These are phyloP conservation scores for Daldinia caldariorum DNA, from an alignment of 495 filamentous ascomycete genomes.

Conservation along the genomic window DNA sequence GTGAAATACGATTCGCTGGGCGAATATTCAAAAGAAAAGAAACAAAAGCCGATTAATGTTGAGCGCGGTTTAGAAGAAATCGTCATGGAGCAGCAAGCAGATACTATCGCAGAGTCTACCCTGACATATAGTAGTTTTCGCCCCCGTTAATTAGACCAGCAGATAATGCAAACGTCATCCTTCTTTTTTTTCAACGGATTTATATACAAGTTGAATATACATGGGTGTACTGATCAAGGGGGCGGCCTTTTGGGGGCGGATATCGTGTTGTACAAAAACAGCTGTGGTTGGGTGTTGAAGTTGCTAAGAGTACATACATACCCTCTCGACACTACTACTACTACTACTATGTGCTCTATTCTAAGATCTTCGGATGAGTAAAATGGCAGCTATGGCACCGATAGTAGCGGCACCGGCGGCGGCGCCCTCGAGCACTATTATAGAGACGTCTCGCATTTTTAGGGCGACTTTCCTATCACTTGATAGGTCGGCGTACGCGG, in stretches of 20 bases:
- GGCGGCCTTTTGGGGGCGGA: conserved; percentile 7
- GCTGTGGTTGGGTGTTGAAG: conserved; percentile 8
- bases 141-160: conserved; percentile 36
- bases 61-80: conserved; percentile 35
- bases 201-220: conserved; percentile 12
- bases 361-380: conserved; percentile 58
- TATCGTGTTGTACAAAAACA: conserved; percentile 31
- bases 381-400: conserved; percentile 63
- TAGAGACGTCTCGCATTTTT: conserved; percentile 77
- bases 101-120: conserved; percentile 30
- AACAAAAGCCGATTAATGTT: conserved; percentile 20
- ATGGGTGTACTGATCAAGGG: neutral
- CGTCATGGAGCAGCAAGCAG: conserved; percentile 28
- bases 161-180: conserved; percentile 40
- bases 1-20: conserved; percentile 39
- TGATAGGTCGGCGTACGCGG: conserved; percentile 63
- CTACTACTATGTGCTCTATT: neutral
- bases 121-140: conserved; percentile 33
- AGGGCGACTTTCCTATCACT: conserved; percentile 75
- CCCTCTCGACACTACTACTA: neutral
- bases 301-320: conserved; percentile 10
- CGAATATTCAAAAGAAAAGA: conserved; percentile 25
- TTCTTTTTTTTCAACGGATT: conserved; percentile 14
- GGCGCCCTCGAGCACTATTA: conserved; percentile 74
- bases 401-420: conserved; percentile 75